These are phyloP conservation scores for Lactarius pseudohatsudake DNA, from an alignment of 768 basidiomycete species.

Conservation along the genomic window DNA sequence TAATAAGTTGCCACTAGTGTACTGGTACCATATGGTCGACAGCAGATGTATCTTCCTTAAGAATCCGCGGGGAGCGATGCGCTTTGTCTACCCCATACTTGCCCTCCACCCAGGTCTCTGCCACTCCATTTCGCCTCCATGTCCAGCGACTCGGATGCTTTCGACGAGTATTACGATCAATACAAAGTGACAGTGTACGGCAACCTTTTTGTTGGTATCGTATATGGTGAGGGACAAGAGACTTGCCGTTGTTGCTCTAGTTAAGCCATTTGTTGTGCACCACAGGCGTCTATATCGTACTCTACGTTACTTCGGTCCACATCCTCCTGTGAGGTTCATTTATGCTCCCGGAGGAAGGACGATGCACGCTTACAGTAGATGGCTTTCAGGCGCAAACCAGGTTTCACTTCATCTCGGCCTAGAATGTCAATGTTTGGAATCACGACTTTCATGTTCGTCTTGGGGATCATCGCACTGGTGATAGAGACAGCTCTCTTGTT, in stretches of 20 bases:
- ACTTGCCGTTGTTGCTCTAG: background rate
- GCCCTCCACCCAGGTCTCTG: no score
- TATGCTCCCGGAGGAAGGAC: background rate
- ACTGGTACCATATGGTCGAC: no score
- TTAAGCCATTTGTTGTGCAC: background rate
- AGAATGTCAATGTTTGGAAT: background rate
- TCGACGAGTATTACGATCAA: background rate
- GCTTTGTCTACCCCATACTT: background rate
- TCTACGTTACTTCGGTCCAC: background rate
- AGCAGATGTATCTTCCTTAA: no score
- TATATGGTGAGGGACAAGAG: background rate
- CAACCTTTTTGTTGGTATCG: background rate
- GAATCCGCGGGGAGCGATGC: background rate
- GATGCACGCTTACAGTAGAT: background rate
- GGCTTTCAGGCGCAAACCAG: background rate
- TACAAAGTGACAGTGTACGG: background rate
- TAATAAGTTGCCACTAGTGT: no score
- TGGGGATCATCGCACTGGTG: background rate
- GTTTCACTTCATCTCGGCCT: background rate
- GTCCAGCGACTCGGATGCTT: no score
- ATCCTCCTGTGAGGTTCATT: slow-evolving; percentile 1
- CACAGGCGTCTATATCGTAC: background rate
- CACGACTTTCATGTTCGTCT: slow-evolving; percentile 2
- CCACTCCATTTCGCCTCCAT: background rate
- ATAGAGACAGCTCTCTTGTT: background rate